A percentile compares a stretch with the other conserved stretches of the same genome.
phyloP scores from a whole-genome alignment of 2,329 filamentous ascomycete genomes.

The Penicillium crustosum region DNA sequence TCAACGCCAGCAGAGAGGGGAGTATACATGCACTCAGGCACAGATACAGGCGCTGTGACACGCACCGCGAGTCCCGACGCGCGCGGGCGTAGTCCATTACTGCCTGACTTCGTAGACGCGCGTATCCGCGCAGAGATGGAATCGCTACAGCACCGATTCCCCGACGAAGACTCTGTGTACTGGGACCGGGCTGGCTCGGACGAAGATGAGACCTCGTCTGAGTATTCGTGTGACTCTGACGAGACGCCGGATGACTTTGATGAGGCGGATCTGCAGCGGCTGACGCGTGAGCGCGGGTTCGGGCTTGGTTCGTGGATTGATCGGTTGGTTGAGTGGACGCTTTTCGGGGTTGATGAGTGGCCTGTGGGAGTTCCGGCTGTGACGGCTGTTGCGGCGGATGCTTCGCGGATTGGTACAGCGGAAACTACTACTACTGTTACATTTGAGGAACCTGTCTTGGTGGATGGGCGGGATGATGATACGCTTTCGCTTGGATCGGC shows the following conservation, averaged over 20 bases:
- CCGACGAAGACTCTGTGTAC: constrained; percentile 21
- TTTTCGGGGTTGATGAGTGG: constrained; percentile 55
- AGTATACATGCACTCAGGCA: not conserved
- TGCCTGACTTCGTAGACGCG: constrained; percentile 54
- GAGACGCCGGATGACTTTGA: constrained; percentile 42
- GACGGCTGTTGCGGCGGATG: not conserved
- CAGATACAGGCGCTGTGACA: not conserved
- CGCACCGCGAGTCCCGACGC: constrained; percentile 16
- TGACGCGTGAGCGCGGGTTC: constrained; percentile 54
- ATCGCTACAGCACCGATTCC: constrained; percentile 26
- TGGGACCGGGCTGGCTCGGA: constrained; percentile 12
- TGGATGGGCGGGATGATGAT: constrained; percentile 10
- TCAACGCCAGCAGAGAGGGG: not conserved
- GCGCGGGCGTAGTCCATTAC: constrained; percentile 21
- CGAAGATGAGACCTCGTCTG: constrained; percentile 29
- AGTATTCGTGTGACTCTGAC: constrained; percentile 31
- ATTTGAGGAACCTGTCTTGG: constrained; percentile 18
- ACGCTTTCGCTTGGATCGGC: constrained; percentile 12
- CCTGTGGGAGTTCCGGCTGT: constrained; percentile 17
- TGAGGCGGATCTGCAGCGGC: constrained; percentile 54
- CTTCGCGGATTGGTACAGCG: constrained; percentile 19
- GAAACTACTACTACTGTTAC: constrained; percentile 26
- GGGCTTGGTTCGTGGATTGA: constrained; percentile 60
- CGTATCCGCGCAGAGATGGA: constrained; percentile 42
- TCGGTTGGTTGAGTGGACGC: constrained; percentile 56